Evolutionary conservation across 331 rosid species (phyloP).

Genomic region (Quercus lobata): DNA sequence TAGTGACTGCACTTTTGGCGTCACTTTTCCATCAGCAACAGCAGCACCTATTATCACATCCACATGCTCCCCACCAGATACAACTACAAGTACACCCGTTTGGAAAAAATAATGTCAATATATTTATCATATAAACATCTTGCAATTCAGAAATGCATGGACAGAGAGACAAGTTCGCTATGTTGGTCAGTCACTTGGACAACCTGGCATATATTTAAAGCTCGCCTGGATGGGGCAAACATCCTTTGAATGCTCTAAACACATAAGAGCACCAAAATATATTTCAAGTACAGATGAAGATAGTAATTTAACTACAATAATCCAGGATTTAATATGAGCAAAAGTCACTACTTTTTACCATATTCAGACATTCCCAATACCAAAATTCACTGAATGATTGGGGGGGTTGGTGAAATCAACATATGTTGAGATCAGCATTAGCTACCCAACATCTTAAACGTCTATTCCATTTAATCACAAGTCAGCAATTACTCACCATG

Average conservation of each 20-base stretch:
- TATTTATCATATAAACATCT: constrained; percentile 10
- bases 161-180: not conserved
- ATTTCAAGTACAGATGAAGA: not conserved
- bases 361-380: not conserved
- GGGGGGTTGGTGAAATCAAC: not conserved
- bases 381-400: not conserved
- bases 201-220: not conserved
- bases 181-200: not conserved
- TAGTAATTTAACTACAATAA: not conserved
- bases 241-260: not conserved
- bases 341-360: not conserved
- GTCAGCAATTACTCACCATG: constrained; percentile 69
- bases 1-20: constrained; percentile 97
- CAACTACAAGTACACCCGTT: constrained; percentile 44
- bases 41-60: constrained; percentile 98
- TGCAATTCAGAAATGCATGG: constrained; percentile 8
- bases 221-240: not conserved
- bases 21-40: constrained; percentile 98
- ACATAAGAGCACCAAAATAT: not conserved
- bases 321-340: not conserved
- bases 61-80: constrained; percentile 98
- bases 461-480: constrained; percentile 9
- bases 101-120: constrained; percentile 22
- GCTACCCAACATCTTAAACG: not conserved
- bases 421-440: constrained; percentile 1